These are phyloP conservation scores for Rosellinia necatrix DNA, from an alignment of 2,329 filamentous ascomycete genomes.

Conservation along the genomic window DNA sequence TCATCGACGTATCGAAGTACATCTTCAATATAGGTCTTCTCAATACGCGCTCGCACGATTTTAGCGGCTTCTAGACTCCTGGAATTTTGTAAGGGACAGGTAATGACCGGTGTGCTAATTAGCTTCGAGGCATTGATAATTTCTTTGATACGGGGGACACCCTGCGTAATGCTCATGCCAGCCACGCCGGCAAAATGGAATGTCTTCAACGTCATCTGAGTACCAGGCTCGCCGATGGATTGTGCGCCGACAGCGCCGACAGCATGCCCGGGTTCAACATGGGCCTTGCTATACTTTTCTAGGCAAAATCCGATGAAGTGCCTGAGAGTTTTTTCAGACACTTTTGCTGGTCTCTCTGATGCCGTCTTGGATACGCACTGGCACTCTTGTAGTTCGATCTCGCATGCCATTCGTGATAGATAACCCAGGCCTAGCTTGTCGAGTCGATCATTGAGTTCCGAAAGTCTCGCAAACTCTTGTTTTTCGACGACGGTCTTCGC, in stretches of 20 bases:
- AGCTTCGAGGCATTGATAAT: conserved; percentile 97
- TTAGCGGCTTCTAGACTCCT: conserved; percentile 78
- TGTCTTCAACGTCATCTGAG: conserved; percentile 98
- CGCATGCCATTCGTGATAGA: conserved; percentile 21
- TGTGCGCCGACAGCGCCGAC: conserved; percentile 96
- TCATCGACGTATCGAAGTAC: conserved; percentile 82
- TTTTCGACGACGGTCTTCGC: conserved; percentile 26
- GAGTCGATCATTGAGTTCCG: conserved; percentile 20
- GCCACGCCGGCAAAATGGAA: conserved; percentile 99
- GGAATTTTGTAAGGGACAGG: conserved; percentile 79
- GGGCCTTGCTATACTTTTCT: conserved; percentile 87
- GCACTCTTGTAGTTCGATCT: conserved; percentile 40
- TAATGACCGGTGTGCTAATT: conserved; percentile 94
- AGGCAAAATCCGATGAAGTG: conserved; percentile 83
- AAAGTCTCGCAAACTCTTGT: conserved; percentile 25
- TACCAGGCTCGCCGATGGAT: conserved; percentile 97
- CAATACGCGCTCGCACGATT: conserved; percentile 89
- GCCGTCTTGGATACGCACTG: conserved; percentile 32
- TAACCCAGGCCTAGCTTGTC: conserved; percentile 25
- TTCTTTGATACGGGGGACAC: conserved; percentile 99
- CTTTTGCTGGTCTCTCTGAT: conserved; percentile 77
- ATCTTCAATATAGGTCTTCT: conserved; percentile 90
- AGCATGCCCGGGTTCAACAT: conserved; percentile 91
- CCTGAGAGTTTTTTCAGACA: conserved; percentile 74
- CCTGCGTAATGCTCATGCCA: conserved; percentile 98